phyloP scores from a whole-genome alignment of 192 early-diverging fungal species.

The Podila epigama region DNA sequence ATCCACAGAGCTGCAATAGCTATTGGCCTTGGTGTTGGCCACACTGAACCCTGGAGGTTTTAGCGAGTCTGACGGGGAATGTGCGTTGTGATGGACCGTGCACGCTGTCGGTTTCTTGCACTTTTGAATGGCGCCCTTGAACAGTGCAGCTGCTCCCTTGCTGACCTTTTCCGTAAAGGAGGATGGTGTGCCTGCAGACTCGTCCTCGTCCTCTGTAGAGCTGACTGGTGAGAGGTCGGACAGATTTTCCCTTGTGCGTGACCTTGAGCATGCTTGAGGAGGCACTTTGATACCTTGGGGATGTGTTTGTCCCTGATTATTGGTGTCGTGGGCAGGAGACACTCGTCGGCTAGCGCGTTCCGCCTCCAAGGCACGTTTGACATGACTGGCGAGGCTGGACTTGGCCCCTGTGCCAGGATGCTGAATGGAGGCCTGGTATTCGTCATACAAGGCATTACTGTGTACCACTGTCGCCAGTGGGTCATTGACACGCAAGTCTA shows the following conservation, averaged over 20 bases:
- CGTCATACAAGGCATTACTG: background rate
- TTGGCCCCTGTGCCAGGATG: slow-evolving; percentile 2
- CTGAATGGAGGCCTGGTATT: background rate
- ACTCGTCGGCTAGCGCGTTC: too few relatives aligned
- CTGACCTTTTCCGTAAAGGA: slow-evolving; percentile 15
- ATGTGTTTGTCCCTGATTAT: too few relatives aligned
- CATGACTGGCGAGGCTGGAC: background rate
- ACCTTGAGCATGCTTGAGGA: background rate
- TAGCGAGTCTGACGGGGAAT: background rate
- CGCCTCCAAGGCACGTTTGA: background rate
- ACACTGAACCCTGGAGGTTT: background rate
- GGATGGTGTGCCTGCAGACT: background rate
- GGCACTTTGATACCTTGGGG: background rate
- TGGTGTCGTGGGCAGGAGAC: too few relatives aligned
- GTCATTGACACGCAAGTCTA: too few relatives aligned
- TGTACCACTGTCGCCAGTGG: background rate
- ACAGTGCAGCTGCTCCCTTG: slow-evolving; percentile 11
- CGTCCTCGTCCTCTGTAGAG: background rate
- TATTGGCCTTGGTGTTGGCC: background rate
- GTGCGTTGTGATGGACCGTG: slow-evolving; percentile 1
- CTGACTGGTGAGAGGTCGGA: background rate
- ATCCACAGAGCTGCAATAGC: too few relatives aligned
- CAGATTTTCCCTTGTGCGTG: background rate
- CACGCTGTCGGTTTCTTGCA: slow-evolving; percentile 1
- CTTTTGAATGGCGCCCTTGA: slow-evolving; percentile 17